Evolutionary conservation across 805 yeast species (phyloP).

Genomic region (Metschnikowia lachancei): DNA sequence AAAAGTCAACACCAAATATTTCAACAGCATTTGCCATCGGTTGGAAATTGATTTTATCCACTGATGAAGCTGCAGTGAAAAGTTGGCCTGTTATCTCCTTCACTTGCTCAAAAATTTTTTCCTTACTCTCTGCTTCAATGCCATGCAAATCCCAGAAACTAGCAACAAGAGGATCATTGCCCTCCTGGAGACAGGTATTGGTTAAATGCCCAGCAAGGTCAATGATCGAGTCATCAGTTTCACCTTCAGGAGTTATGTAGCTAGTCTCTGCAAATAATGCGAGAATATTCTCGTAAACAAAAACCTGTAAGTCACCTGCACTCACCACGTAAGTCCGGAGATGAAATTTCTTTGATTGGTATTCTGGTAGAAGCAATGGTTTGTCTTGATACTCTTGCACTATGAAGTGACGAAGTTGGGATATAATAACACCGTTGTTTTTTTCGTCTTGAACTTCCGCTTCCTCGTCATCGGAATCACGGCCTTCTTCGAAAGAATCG

Average conservation of each 20-base stretch:
- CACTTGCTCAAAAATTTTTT: conserved; percentile 50
- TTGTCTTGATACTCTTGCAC: conserved; percentile 74
- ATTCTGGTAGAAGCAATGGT: conserved; percentile 64
- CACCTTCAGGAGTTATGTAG: conserved; percentile 36
- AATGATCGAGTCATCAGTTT: conserved; percentile 29
- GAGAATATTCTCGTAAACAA: conserved; percentile 75
- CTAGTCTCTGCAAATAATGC: conserved; percentile 69
- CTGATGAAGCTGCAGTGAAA: conserved; percentile 75
- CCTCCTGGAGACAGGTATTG: conserved; percentile 85
- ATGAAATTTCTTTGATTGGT: conserved; percentile 78
- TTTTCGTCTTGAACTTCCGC: conserved; percentile 37
- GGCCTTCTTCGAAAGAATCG: conserved; percentile 80
- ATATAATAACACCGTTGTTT: conserved; percentile 69
- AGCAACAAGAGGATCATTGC: conserved; percentile 51
- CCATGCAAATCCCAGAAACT: conserved; percentile 60
- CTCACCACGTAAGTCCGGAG: conserved; percentile 81
- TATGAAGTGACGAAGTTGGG: conserved; percentile 86
- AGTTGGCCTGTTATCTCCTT: conserved; percentile 63
- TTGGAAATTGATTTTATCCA: conserved; percentile 80
- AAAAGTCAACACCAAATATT: conserved; percentile 83
- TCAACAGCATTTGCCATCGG: conserved; percentile 82
- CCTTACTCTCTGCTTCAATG: conserved; percentile 29
- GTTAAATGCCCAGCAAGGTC: conserved; percentile 79
- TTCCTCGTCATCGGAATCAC: conserved; percentile 58
- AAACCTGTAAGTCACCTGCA: conserved; percentile 71